A percentile compares a stretch with the other conserved stretches of the same genome.
phyloP scores from a whole-genome alignment of 2,329 filamentous ascomycete genomes.

The Aspergillus costaricaensis region DNA sequence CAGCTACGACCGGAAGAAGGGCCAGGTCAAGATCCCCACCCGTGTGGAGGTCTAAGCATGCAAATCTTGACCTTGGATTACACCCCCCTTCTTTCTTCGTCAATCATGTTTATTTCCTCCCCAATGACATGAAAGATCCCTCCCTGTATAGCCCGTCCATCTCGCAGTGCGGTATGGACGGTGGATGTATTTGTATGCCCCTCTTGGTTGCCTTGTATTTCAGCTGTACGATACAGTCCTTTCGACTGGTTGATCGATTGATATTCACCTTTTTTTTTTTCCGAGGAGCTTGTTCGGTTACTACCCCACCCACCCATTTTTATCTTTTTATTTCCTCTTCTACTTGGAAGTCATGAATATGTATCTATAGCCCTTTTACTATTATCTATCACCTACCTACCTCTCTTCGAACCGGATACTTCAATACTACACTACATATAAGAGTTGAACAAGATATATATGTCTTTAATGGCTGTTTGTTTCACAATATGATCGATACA shows the following conservation, averaged over 20 bases:
- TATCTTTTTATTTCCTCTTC: not conserved
- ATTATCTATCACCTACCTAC: not conserved
- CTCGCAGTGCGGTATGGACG: not conserved
- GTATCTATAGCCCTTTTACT: conserved; percentile 3
- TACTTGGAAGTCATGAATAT: not conserved
- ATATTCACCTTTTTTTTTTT: not conserved
- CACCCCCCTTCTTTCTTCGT: not conserved
- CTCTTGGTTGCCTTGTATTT: not conserved
- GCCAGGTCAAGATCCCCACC: conserved; percentile 64
- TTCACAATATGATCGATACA: too few relatives aligned
- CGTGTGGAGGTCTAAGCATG: conserved; percentile 52
- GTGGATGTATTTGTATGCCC: conserved; percentile 8
- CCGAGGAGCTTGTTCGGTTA: not conserved
- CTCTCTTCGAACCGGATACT: not conserved
- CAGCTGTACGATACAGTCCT: not conserved
- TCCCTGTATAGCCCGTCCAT: not conserved
- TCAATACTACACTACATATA: too few relatives aligned
- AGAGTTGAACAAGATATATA: too few relatives aligned
- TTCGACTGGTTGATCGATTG: not conserved
- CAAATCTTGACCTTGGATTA: not conserved
- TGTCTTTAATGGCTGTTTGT: too few relatives aligned
- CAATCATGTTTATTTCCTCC: not conserved
- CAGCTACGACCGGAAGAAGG: conserved; percentile 63
- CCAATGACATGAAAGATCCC: not conserved
- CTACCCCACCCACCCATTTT: too few relatives aligned